Base-by-base conservation (phyloP, 805 yeast species). In the Candida ulmi region DNA sequence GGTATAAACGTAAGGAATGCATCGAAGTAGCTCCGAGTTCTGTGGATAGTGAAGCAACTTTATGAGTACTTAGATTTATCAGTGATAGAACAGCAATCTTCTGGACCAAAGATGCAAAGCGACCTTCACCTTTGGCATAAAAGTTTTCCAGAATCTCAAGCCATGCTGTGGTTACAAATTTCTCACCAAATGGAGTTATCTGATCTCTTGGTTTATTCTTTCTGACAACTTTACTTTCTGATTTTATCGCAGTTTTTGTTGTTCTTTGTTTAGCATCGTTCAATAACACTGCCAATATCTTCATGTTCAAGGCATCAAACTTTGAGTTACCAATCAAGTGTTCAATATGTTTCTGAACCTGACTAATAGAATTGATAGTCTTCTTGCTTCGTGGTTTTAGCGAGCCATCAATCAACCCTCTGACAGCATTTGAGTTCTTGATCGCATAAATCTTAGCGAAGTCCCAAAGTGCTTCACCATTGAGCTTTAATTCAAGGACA, bases 381-480 rank as follows among this genome's bases (percentile, higher is more conserved):
- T 57, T 61, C 30, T 51, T 52, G 46, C 52, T 37, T 43, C 43
- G 29, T 55, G 68, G 43, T 43, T 51, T 37, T 19, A 28, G 32
- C 0, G 74, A 55, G 0, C 88, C 88, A 43, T 71, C 75, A 7
- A 83, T 63, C 18, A 84, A 54, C 0, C 69, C 63, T 36, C 84
- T 64, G 0, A 82, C 78, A 1, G 61, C 42, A 1, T 61, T 52
- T 0, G 68, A 52, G 42, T 77, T 69, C 11, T 61, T 62, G 11
- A 61, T 60, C 2, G 70, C 69, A 54, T 80, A 84, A 1, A 80
- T 63, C 38, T 65, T 69, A 11, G 76, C 68, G 42, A 84, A 72
- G 46, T 81, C 65, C 95, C 95, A 84, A 0, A 78, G 55, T 2
- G 78, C 60, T 34, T 72, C 80, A 4, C 84, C 83, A 17, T 67